Conservation (phyloP, 768 basidiomycete species). For the Pisolithus albus region DNA sequence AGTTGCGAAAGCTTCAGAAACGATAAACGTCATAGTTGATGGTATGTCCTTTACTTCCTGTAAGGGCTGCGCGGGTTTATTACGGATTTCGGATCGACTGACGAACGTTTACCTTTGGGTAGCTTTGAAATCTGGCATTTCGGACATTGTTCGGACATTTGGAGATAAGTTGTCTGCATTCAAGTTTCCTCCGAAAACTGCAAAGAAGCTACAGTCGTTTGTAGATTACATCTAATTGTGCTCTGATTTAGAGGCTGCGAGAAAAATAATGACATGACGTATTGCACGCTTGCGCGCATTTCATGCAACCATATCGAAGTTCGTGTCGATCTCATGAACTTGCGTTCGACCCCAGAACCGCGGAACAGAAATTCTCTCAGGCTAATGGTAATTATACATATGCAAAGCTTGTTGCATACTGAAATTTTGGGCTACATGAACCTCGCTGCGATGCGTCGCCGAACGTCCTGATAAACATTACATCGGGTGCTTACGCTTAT, state of each 20-base stretch:
- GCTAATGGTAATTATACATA: constrained; percentile 97
- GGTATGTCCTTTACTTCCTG: constrained; percentile 38
- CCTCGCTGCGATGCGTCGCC: constrained; percentile 71
- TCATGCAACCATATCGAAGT: too few species aligned
- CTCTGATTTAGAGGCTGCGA: neutral
- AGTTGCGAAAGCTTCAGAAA: constrained; percentile 47
- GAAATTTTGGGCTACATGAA: constrained; percentile 91
- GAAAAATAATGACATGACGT: too few species aligned
- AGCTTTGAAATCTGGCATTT: constrained; percentile 65
- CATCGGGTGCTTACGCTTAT: neutral
- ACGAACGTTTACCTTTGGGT: neutral
- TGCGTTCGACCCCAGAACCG: too few species aligned
- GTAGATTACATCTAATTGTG: constrained; percentile 50
- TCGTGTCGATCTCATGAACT: too few species aligned
- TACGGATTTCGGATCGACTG: neutral
- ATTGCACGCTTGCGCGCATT: too few species aligned
- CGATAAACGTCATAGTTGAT: constrained; percentile 47
- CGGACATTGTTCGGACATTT: constrained; percentile 63
- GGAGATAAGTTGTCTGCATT: constrained; percentile 69
- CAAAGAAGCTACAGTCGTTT: constrained; percentile 62
- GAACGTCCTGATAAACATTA: neutral
- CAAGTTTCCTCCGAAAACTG: constrained; percentile 67
- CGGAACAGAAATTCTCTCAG: constrained; percentile 29
- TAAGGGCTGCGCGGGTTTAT: neutral
- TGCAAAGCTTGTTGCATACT: constrained; percentile 83